A percentile compares a stretch with the other conserved stretches of the same genome.
Conservation (phyloP, 306 rosid species). For the apple (Malus domestica) region ASM211411v1 NC_041796.1:357501-358000, state of each 20-base stretch:
- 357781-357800: not conserved
- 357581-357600: too few species aligned
- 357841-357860: conserved; percentile 2
- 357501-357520: too few species aligned
- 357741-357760: not conserved
- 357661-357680: too few species aligned
- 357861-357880: not conserved
- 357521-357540: too few species aligned
- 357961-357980: not conserved
- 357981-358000: conserved; percentile 3
- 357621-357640: too few species aligned
- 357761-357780: not conserved
- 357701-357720: not conserved
- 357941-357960: not conserved
- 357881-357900: too few species aligned
- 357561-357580: too few species aligned
- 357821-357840: conserved; percentile 1
- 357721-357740: too few species aligned
- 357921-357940: not conserved
- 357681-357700: not conserved
- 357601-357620: too few species aligned
- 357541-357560: too few species aligned
- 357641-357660: too few species aligned
- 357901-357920: too few species aligned
- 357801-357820: not conserved